A percentile compares a stretch with the other conserved stretches of the same genome.
Evolutionary conservation across 164 flowering plant genomes (phyloP).

Genomic region (Houttuynia cordata): DNA sequence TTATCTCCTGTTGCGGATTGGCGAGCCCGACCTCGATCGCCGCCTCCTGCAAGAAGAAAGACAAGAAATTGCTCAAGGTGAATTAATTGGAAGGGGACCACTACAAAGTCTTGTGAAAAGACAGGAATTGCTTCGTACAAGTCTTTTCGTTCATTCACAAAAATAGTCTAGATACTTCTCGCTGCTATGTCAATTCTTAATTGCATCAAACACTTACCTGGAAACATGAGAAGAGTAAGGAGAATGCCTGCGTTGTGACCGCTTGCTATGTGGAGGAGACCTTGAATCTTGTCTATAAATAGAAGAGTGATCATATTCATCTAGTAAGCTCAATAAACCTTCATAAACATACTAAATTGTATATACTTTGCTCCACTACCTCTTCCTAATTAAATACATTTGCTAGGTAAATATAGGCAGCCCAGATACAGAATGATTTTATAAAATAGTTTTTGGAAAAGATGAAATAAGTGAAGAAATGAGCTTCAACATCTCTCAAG

Average conservation of each 20-base stretch:
- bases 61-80: not conserved
- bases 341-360: slow-evolving; percentile 23
- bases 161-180: not conserved
- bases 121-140: too few species aligned
- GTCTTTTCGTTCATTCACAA: too few species aligned
- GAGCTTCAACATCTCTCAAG: too few species aligned
- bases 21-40: slow-evolving; percentile 72
- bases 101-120: not conserved
- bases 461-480: too few species aligned
- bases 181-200: not conserved
- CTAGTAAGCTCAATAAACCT: slow-evolving; percentile 40
- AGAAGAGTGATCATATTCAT: slow-evolving; percentile 60
- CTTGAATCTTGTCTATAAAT: slow-evolving; percentile 96
- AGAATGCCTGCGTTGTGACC: slow-evolving; percentile 96
- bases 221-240: slow-evolving; percentile 86
- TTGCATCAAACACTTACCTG: slow-evolving; percentile 51
- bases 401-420: too few species aligned
- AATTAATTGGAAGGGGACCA: not conserved
- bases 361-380: slow-evolving; percentile 10
- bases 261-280: slow-evolving; percentile 98
- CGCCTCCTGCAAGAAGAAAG: slow-evolving; percentile 35
- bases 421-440: too few species aligned
- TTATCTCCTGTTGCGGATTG: slow-evolving; percentile 39
- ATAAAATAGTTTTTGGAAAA: not conserved
- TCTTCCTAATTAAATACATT: not conserved